These are phyloP conservation scores for Xylaria sp. DNA, from an alignment of 2,329 filamentous ascomycete species.

Conservation along the genomic window DNA sequence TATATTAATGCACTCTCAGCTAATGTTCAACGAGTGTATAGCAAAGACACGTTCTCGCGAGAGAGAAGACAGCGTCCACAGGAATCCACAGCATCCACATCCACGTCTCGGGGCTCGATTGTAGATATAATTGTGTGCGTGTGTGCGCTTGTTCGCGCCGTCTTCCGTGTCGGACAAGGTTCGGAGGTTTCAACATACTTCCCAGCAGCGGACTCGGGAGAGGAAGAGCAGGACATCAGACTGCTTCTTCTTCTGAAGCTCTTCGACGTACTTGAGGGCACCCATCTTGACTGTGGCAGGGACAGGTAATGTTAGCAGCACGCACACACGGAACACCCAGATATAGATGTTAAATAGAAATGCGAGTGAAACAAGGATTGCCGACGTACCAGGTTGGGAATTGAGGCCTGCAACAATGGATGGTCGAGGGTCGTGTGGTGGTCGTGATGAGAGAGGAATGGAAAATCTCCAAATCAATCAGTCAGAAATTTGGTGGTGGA, in stretches of 20 bases:
- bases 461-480: slow-evolving; percentile 44
- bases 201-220: slow-evolving; percentile 99
- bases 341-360: background rate
- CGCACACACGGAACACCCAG: slow-evolving; percentile 25
- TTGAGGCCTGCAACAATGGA: slow-evolving; percentile 51
- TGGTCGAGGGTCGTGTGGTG: slow-evolving; percentile 49
- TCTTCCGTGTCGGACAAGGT: slow-evolving; percentile 45
- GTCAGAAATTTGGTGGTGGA: slow-evolving; percentile 44
- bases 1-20: slow-evolving; percentile 99
- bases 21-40: slow-evolving; percentile 99
- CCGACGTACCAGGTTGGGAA: slow-evolving; percentile 51
- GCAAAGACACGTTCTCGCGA: slow-evolving; percentile 67
- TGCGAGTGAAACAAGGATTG: background rate
- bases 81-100: slow-evolving; percentile 51
- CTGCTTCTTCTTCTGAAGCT: slow-evolving; percentile 99
- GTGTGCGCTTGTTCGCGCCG: slow-evolving; percentile 41
- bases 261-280: slow-evolving; percentile 99
- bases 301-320: slow-evolving; percentile 44
- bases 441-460: slow-evolving; percentile 43
- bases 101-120: slow-evolving; percentile 45
- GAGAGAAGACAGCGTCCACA: slow-evolving; percentile 50
- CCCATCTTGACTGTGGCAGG: slow-evolving; percentile 79
- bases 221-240: slow-evolving; percentile 99
- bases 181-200: slow-evolving; percentile 75
- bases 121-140: slow-evolving; percentile 44